Evolutionary conservation across 768 basidiomycete genomes (phyloP), one percentile per base, ranked within the genome.

Genomic region (Mrakia gelida): DNA sequence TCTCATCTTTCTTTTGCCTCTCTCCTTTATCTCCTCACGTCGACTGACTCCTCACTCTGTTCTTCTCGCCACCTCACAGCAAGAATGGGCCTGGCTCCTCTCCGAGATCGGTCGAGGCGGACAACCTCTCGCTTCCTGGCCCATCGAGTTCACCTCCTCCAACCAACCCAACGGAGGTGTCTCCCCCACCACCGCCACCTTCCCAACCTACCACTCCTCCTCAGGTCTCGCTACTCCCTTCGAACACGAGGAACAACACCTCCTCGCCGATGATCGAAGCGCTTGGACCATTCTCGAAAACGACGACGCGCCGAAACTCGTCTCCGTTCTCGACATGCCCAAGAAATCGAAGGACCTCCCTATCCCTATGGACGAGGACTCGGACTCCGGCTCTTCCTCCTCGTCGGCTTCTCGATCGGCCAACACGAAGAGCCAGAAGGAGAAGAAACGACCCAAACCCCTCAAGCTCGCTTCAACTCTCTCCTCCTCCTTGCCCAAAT

Each of bases 51-150:
- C 30, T 28, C 15, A 8, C 38, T 15, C 16, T 16, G 2, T 13
- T 32, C n/a, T 54, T 26, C n/a, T 38, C 34, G 5, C 45, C 18
- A 38, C 28, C 28, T 23, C 13, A 72, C 71, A 78, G 73, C 77
- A 78, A 75, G 77, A 78, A 23, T 78, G 72, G 72, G 63, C 77
- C 8, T 78, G 77, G 77, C 77, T 78, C 16, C 45, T 78, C 18
- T 78, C 77, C 11, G 77, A 78, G 10, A 63, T 61, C 21, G 77
- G 73, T 23, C 49, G 63, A 23, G 63, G 73, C 2, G 61, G 61
- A 6, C 77, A 78, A 59, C 63, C 77, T 9, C 73, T 78, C 2
- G 63, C 77, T 1, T 8, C 68, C 59, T 78, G 77, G 77, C 77
- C 77, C 16, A 63, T 68, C 11, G 32, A 67, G 3, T 78, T 78